Conservation (phyloP, 768 basidiomycete genomes). For the Scleroderma bovista region DNA sequence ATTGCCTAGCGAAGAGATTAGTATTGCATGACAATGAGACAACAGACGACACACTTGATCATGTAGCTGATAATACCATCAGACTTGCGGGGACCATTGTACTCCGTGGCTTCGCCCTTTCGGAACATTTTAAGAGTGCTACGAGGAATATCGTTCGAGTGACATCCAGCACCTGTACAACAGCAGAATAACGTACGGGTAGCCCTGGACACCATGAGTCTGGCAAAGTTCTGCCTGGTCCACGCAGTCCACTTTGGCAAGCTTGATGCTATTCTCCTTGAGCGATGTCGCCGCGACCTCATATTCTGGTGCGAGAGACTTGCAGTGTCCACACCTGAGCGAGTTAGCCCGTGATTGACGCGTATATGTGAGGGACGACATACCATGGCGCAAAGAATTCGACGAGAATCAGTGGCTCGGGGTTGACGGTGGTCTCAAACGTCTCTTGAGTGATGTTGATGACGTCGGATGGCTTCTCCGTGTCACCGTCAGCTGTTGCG, state of each 20-base stretch:
- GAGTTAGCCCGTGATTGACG: not conserved
- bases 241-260: constrained; percentile 97
- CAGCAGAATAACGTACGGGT: constrained; percentile 63
- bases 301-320: constrained; percentile 89
- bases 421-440: constrained; percentile 61
- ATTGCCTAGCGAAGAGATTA: constrained; percentile 52
- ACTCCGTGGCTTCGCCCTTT: constrained; percentile 74
- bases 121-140: constrained; percentile 92
- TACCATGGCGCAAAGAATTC: constrained; percentile 95
- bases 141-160: not conserved
- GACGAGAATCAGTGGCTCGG: constrained; percentile 75
- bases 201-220: constrained; percentile 82
- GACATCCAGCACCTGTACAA: not conserved
- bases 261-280: constrained; percentile 83
- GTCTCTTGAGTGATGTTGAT: constrained; percentile 62
- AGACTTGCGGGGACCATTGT: constrained; percentile 84
- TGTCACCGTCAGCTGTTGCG: constrained; percentile 41
- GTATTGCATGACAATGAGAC: not conserved
- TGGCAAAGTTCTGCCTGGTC: constrained; percentile 91
- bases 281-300: constrained; percentile 91
- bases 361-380: not conserved
- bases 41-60: constrained; percentile 64
- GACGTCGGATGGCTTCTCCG: constrained; percentile 64
- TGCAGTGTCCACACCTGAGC: constrained; percentile 90
- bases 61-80: constrained; percentile 97